These are phyloP conservation scores for Alternaria sp. DNA, from an alignment of 2,329 filamentous ascomycete species.

Conservation along the genomic window DNA sequence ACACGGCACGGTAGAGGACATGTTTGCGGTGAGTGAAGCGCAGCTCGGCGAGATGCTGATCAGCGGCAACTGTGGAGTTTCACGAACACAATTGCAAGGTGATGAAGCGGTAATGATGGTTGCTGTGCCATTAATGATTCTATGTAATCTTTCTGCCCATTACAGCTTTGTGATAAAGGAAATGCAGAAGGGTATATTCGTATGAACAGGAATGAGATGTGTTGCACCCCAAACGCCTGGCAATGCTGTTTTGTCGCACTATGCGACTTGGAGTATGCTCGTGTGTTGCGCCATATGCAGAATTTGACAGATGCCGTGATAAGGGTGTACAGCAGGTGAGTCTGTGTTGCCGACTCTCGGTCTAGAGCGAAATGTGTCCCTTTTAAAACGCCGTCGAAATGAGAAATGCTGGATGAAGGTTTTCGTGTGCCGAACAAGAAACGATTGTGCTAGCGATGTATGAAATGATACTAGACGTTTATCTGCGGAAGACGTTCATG, in stretches of 20 bases:
- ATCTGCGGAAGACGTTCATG: conserved; percentile 53
- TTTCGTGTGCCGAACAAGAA: not conserved
- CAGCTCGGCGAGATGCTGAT: not conserved
- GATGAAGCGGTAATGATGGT: not conserved
- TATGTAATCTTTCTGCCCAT: conserved; percentile 2
- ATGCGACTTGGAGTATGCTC: conserved; percentile 9
- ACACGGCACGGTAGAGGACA: not conserved
- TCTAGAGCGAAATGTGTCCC: conserved; percentile 4
- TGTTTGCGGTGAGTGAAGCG: conserved; percentile 1
- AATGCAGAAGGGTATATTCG: conserved; percentile 18
- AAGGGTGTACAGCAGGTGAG: conserved; percentile 9
- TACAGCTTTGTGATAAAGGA: conserved; percentile 6
- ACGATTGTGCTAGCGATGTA: conserved; percentile 1
- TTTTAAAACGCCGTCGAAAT: conserved; percentile 2
- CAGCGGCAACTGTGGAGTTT: not conserved
- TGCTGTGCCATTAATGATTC: conserved; percentile 8
- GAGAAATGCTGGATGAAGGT: not conserved
- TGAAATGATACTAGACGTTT: conserved; percentile 1
- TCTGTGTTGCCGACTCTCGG: conserved; percentile 3
- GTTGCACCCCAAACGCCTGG: conserved; percentile 6
- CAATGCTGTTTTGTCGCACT: conserved; percentile 11
- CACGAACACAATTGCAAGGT: not conserved
- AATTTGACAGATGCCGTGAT: conserved; percentile 10
- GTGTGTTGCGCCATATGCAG: conserved; percentile 15
- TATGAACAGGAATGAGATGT: conserved; percentile 3